Evolutionary conservation across 495 filamentous ascomycete species (phyloP).

Genomic region (Letharia columbiana): DNA sequence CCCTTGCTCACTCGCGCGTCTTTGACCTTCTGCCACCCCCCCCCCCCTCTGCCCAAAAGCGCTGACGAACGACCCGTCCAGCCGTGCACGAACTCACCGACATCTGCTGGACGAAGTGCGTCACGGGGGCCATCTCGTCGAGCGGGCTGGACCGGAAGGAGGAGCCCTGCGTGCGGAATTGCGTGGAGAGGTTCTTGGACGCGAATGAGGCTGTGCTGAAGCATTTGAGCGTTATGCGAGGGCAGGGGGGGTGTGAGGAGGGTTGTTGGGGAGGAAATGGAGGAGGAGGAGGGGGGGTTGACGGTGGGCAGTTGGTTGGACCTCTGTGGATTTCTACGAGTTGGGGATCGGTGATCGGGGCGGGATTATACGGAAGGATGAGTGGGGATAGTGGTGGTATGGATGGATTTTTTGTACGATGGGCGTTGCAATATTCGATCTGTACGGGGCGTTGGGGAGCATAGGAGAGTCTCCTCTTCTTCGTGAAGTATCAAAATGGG

Average conservation of each 20-base stretch:
- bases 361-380: not conserved
- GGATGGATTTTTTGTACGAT: not conserved
- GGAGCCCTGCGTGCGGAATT: conserved; percentile 77
- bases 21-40: not conserved
- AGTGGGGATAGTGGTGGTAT: not conserved
- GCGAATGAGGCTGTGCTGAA: conserved; percentile 69
- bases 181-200: conserved; percentile 89
- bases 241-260: conserved; percentile 18
- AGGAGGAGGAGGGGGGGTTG: not conserved
- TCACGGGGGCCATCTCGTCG: conserved; percentile 54
- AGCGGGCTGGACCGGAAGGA: conserved; percentile 64
- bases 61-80: conserved; percentile 26
- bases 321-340: not conserved
- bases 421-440: no score
- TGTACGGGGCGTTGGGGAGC: not conserved
- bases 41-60: not conserved
- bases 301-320: not conserved
- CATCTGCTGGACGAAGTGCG: conserved; percentile 89
- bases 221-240: conserved; percentile 63
- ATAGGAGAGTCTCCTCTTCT: not conserved
- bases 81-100: conserved; percentile 79
- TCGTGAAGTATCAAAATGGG: not conserved
- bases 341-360: not conserved
- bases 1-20: not conserved
- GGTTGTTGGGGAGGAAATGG: not conserved